Percentiles rank a stretch among this genome's conserved stretches.
phyloP scores from a whole-genome alignment of 2,329 filamentous ascomycete genomes.

The Shiraia sp. region DNA sequence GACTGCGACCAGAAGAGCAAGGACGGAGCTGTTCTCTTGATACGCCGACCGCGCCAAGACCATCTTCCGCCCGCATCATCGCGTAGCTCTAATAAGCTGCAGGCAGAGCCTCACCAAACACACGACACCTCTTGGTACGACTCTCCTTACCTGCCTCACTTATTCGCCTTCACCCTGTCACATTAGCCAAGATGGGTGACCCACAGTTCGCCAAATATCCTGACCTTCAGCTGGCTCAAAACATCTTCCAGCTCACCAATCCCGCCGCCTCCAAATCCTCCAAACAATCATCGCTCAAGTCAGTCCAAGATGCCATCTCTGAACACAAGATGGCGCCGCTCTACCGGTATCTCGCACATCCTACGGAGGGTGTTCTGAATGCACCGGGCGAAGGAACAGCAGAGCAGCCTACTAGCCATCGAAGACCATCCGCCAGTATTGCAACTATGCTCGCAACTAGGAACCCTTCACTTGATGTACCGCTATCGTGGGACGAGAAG shows the following conservation, averaged over 20 bases:
- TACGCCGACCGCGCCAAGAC: slow-evolving; percentile 4
- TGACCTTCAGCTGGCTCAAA: slow-evolving; percentile 77
- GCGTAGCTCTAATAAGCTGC: slow-evolving; percentile 7
- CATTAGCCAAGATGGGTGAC: slow-evolving; percentile 64
- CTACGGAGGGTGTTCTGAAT: slow-evolving; percentile 81
- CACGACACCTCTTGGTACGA: slow-evolving; percentile 14
- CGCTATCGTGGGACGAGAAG: slow-evolving; percentile 87
- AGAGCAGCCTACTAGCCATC: slow-evolving; percentile 50
- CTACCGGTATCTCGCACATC: slow-evolving; percentile 82
- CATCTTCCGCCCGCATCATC: slow-evolving; percentile 12
- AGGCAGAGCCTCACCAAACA: slow-evolving; percentile 17
- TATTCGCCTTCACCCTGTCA: slow-evolving; percentile 4
- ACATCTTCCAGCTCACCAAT: slow-evolving; percentile 86
- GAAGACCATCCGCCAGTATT: slow-evolving; percentile 61
- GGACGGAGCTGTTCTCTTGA: too few relatives aligned
- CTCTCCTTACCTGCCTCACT: slow-evolving; percentile 9
- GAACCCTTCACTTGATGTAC: slow-evolving; percentile 63
- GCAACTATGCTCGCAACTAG: slow-evolving; percentile 75
- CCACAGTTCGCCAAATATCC: slow-evolving; percentile 86
- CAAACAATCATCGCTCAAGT: slow-evolving; percentile 73
- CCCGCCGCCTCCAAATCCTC: slow-evolving; percentile 67
- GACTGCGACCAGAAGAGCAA: background rate
- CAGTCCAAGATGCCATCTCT: slow-evolving; percentile 78
- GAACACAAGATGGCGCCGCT: slow-evolving; percentile 87
- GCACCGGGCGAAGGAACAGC: slow-evolving; percentile 66